Evolutionary conservation across 441 rosid species (phyloP).

Genomic region (Gossypium gossypioides): DNA sequence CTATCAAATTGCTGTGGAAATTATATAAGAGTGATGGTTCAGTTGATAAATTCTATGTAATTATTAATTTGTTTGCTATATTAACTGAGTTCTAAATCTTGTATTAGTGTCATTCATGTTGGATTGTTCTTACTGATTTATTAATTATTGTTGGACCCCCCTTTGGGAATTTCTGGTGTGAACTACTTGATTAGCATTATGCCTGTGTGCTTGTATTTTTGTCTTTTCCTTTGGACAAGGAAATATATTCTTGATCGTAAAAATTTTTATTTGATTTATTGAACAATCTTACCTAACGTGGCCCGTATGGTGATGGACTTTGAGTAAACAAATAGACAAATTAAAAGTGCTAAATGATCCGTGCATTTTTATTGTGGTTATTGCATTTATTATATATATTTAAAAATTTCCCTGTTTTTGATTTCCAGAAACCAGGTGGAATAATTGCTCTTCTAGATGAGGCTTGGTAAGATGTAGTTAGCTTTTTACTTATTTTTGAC

Average conservation of each 20-base stretch:
- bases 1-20: not conserved
- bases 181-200: not conserved
- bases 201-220: not conserved
- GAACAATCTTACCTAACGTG: not conserved
- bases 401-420: not conserved
- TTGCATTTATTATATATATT: constrained; percentile 5
- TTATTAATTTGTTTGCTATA: not conserved
- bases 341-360: not conserved
- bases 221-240: not conserved
- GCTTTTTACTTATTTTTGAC: constrained; percentile 4
- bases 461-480: constrained; percentile 70
- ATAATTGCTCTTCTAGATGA: constrained; percentile 96
- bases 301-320: not conserved
- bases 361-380: not conserved
- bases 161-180: not conserved
- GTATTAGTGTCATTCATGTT: not conserved
- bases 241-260: not conserved
- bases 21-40: not conserved
- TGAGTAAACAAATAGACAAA: not conserved
- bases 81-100: not conserved
- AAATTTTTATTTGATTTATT: not conserved
- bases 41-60: not conserved
- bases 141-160: not conserved
- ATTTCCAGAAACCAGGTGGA: constrained; percentile 97
- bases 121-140: not conserved